A percentile compares a stretch with the other conserved stretches of the same genome.
These are phyloP conservation scores for Catenaria anguillulae DNA, from an alignment of 371 early-diverging fungal genomes.

Conservation along the genomic window DNA sequence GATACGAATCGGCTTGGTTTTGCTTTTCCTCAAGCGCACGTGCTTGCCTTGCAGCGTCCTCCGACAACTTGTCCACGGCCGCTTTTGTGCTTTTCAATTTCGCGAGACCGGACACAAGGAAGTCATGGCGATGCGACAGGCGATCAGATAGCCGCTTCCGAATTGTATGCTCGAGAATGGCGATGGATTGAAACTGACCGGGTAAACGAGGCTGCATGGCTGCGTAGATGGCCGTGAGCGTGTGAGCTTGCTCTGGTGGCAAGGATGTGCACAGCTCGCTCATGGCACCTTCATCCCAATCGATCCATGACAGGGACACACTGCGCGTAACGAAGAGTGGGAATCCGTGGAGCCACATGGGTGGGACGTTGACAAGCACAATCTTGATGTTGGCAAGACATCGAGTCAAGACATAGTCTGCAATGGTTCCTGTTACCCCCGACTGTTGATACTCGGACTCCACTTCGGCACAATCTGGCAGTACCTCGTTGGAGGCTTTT, in stretches of 20 bases:
- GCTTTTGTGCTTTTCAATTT: constrained; percentile 29
- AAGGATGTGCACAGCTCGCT: neutral
- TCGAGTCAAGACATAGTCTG: neutral
- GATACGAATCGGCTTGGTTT: constrained; percentile 25
- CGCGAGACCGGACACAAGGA: constrained; percentile 24
- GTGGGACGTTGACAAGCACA: neutral
- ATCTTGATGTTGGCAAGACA: neutral
- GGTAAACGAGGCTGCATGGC: neutral
- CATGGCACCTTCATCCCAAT: neutral
- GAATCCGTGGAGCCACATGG: neutral
- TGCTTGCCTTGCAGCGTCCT: constrained; percentile 19
- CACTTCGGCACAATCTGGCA: neutral
- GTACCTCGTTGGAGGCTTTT: neutral
- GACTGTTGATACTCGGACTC: neutral
- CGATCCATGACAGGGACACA: neutral
- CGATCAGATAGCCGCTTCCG: neutral
- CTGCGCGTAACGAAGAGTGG: neutral
- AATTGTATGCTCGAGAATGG: neutral
- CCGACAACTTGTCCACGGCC: constrained; percentile 29
- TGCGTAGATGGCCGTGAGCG: neutral
- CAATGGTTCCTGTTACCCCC: neutral
- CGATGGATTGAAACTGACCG: neutral
- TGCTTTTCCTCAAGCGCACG: constrained; percentile 29
- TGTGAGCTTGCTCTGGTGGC: neutral
- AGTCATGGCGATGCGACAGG: constrained; percentile 21